Evolutionary conservation across 2,329 filamentous ascomycete species (phyloP), one percentile per base, ranked within the genome.

Genomic region (Nothopassalora personata): DNA sequence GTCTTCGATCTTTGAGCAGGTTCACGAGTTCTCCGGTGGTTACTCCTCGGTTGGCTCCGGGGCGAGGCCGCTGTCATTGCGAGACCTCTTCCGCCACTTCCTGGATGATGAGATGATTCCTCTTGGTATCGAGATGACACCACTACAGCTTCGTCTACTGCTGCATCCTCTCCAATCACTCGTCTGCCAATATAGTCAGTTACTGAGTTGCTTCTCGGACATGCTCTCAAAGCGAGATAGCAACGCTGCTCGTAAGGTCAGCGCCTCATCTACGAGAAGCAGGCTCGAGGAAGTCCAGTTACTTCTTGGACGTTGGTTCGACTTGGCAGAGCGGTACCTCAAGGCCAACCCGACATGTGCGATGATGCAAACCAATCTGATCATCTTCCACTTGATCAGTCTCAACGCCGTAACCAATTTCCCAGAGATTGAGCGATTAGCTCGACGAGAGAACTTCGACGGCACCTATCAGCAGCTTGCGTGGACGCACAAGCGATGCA

Each of bases 351-450:
- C 81, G 1, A 73, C 75, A 51, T 88, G 86, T 63, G 74, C 81
- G 15, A 77, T 85, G 63, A 87, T 83, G 68, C 81, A 82, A 66
- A 85, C 83, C 63, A 88, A 86, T 67, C 73, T 90, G 46, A 81
- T 87, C 47, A 80, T 90, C 60, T 89, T 87, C 71, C 87, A 90
- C 66, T 79, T 90, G 46, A 85, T 90, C 68, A 86, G 82, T 52
- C 79, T 90, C 59, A 89, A 89, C 65, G 81, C 84, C 8, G 81
- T 88, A 30, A 86, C 85, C 15, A 84, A 84, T 72, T 88, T 89
- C 68, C 79, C 83, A 1, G 83, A 86, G 65, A 83, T 89, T 49
- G 87, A 90, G 74, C 79, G 81, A 3, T 76, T 89, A 9, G 86
- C 86, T 3, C 80, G 86, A 15, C 79, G 81, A 36, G 85, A 88